These are phyloP conservation scores for Spizellomyces punctatus DNA, from an alignment of 192 early-diverging fungal species.

Conservation along the genomic window DNA sequence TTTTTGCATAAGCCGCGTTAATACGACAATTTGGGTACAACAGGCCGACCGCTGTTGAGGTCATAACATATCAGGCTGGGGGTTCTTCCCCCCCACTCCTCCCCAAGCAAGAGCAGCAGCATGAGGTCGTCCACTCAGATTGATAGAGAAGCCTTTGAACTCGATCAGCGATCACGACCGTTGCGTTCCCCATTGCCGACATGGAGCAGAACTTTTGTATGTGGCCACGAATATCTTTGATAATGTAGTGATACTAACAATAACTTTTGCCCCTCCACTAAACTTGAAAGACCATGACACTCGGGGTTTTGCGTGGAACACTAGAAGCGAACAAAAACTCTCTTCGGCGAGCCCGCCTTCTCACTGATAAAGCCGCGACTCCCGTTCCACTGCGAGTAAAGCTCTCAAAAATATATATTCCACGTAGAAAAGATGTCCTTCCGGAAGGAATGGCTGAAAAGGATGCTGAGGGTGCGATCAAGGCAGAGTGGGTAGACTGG, in stretches of 20 bases:
- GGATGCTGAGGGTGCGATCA: slow-evolving; percentile 38
- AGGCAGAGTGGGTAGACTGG: slow-evolving; percentile 50
- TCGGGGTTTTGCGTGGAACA: slow-evolving; percentile 17
- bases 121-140: no score
- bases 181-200: slow-evolving; percentile 15
- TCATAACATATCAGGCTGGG: no score
- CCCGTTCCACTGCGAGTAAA: slow-evolving; percentile 26
- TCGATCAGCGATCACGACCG: slow-evolving; percentile 17
- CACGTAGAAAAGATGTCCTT: slow-evolving; percentile 30
- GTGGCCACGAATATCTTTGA: neutral
- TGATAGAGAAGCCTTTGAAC: neutral
- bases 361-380: slow-evolving; percentile 24
- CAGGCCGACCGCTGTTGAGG: no score
- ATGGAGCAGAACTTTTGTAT: slow-evolving; percentile 27
- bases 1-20: no score
- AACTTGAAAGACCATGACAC: slow-evolving; percentile 11
- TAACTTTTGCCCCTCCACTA: neutral
- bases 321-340: slow-evolving; percentile 21
- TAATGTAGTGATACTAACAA: neutral
- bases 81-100: no score
- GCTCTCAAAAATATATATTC: slow-evolving; percentile 37
- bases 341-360: slow-evolving; percentile 18
- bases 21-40: no score
- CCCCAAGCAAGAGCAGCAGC: no score
- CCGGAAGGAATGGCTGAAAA: slow-evolving; percentile 29